A percentile compares a stretch with the other conserved stretches of the same genome.
Evolutionary conservation across 768 basidiomycete genomes (phyloP).

Genomic region (Lyophyllum shimeji): DNA sequence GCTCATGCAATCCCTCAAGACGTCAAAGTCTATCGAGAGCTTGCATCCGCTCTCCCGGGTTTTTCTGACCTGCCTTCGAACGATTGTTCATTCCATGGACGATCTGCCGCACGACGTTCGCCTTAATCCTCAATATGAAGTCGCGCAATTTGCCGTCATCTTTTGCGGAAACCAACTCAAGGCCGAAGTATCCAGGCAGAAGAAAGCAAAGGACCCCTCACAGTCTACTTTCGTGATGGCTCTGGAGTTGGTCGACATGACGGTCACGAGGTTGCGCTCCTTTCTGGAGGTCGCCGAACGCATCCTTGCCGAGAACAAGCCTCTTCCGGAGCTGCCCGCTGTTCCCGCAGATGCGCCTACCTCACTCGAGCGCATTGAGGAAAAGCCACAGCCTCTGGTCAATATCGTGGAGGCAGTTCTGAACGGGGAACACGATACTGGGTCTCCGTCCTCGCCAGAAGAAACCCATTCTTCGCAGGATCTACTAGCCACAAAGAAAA

Average conservation of each 20-base stretch:
- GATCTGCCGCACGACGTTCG: constrained; percentile 14
- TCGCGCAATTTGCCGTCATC: constrained; percentile 15
- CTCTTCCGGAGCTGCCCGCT: constrained; percentile 22
- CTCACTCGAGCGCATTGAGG: not conserved
- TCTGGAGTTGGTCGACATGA: constrained; percentile 27
- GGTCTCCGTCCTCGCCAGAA: not conserved
- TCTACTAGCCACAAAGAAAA: constrained; percentile 1
- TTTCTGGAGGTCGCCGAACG: constrained; percentile 29
- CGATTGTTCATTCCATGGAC: constrained; percentile 16
- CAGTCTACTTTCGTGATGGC: not conserved
- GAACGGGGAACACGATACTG: not conserved
- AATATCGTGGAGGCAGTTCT: constrained; percentile 16
- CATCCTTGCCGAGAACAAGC: constrained; percentile 20
- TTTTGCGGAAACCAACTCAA: constrained; percentile 13
- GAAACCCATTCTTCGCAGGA: not conserved
- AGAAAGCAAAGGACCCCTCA: not conserved
- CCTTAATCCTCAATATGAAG: constrained; percentile 11
- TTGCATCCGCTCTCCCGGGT: constrained; percentile 15
- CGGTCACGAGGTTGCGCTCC: constrained; percentile 28
- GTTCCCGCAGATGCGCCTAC: not conserved
- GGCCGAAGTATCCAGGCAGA: constrained; percentile 5
- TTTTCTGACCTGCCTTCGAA: constrained; percentile 16
- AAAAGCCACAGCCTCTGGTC: constrained; percentile 6
- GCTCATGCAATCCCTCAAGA: constrained; percentile 24
- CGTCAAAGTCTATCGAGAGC: constrained; percentile 6